Percentiles rank a stretch among this genome's conserved stretches.
Evolutionary conservation across 306 rosid genomes (phyloP).

Genomic region (Lablab purpureus): DNA sequence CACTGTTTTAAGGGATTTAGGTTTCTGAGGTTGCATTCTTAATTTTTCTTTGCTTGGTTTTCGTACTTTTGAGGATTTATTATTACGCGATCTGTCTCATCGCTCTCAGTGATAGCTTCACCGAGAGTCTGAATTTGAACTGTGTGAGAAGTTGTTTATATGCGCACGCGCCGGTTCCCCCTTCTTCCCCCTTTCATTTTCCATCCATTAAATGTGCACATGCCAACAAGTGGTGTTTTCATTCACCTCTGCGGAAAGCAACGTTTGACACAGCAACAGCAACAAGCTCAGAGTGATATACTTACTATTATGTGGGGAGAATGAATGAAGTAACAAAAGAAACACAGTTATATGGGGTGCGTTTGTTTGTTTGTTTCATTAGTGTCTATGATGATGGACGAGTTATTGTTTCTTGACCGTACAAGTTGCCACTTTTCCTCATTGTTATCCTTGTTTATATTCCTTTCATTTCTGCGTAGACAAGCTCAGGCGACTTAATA

Average conservation of each 20-base stretch:
- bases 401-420: background rate
- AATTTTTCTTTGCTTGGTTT: constrained; percentile 46
- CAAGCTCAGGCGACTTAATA: background rate
- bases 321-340: constrained; percentile 11
- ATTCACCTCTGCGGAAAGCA: constrained; percentile 45
- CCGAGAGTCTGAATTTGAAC: background rate
- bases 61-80: constrained; percentile 35
- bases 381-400: background rate
- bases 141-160: background rate
- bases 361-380: constrained; percentile 38
- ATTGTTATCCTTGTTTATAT: constrained; percentile 12
- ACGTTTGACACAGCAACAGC: constrained; percentile 17
- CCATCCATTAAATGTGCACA: constrained; percentile 47
- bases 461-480: background rate
- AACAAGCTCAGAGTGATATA: background rate
- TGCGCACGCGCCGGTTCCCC: constrained; percentile 24
- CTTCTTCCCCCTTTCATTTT: background rate
- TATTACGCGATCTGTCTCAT: constrained; percentile 27
- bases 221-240: constrained; percentile 58
- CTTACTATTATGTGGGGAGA: background rate
- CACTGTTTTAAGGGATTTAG: constrained; percentile 34
- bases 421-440: background rate
- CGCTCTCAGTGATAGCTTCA: constrained; percentile 26
- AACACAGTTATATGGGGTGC: background rate
- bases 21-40: constrained; percentile 38